These are phyloP conservation scores for Scheffersomyces spartinae DNA, from an alignment of 805 yeast genomes.

Conservation along the genomic window DNA sequence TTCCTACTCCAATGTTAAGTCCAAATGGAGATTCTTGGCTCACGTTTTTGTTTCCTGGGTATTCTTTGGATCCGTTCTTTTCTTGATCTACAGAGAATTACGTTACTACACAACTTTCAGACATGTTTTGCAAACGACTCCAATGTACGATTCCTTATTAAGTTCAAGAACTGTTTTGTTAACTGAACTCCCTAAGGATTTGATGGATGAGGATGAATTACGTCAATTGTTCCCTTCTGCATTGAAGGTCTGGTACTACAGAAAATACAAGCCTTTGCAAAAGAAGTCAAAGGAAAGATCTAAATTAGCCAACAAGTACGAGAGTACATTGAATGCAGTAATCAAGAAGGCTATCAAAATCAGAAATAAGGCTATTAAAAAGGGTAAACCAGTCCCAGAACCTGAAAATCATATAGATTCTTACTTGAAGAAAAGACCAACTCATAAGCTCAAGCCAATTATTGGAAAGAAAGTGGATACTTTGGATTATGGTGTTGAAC, in stretches of 20 bases:
- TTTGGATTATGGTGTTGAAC: conserved; percentile 57
- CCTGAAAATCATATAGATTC: conserved; percentile 46
- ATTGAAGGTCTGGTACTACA: conserved; percentile 48
- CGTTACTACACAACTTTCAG: conserved; percentile 59
- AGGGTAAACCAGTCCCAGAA: conserved; percentile 41
- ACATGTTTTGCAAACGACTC: conserved; percentile 65
- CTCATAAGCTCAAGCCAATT: conserved; percentile 58
- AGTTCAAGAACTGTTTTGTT: conserved; percentile 65
- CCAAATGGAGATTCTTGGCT: conserved; percentile 59
- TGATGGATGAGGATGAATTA: conserved; percentile 37
- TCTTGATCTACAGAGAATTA: conserved; percentile 62
- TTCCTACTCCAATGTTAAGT: conserved; percentile 48
- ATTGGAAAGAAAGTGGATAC: conserved; percentile 82
- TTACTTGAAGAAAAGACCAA: conserved; percentile 78
- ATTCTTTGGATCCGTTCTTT: conserved; percentile 54
- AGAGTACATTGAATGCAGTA: conserved; percentile 51
- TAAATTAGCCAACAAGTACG: conserved; percentile 50
- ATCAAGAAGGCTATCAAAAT: conserved; percentile 47
- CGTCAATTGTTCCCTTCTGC: conserved; percentile 54
- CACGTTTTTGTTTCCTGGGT: conserved; percentile 70
- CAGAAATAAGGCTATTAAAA: conserved; percentile 45
- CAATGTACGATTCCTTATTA: conserved; percentile 55
- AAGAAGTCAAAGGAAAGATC: conserved; percentile 51
- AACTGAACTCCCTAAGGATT: conserved; percentile 48
- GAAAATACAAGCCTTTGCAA: conserved; percentile 46